A percentile compares a stretch with the other conserved stretches of the same genome.
Evolutionary conservation across 73 alveolate species (phyloP).

Genomic region (Paramecium biaurelia): DNA sequence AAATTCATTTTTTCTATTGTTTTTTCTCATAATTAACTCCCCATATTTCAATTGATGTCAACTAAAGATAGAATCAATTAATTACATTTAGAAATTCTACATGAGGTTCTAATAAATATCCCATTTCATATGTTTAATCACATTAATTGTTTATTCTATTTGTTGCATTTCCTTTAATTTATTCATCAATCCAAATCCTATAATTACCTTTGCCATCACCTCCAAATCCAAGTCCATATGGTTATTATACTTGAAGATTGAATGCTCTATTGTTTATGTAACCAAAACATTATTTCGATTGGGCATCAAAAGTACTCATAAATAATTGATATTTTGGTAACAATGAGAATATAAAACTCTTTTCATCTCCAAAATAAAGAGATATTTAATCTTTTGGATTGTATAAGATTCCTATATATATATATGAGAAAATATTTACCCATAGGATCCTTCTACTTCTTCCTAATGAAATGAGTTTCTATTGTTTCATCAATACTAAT

Average conservation of each 20-base stretch:
- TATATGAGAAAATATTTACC: neutral
- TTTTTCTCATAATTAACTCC: neutral
- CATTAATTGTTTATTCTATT: neutral
- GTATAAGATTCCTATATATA: neutral
- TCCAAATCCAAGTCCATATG: conserved; percentile 10
- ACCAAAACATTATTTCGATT: neutral
- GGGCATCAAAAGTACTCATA: neutral
- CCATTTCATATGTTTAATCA: neutral
- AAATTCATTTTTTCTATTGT: neutral
- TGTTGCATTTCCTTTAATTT: neutral
- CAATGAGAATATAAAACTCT: neutral
- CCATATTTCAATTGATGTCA: neutral
- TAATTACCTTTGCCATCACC: conserved; percentile 17
- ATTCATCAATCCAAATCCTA: conserved; percentile 19
- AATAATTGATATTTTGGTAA: conserved; percentile 11
- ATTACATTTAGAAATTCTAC: neutral
- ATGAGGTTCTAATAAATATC: neutral
- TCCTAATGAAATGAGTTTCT: neutral
- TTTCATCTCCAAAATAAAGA: conserved; percentile 30
- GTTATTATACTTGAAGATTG: neutral
- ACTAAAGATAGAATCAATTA: neutral
- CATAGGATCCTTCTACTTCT: neutral
- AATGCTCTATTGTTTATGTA: neutral
- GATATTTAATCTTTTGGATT: neutral
- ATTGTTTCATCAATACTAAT: neutral